Base-by-base conservation (phyloP, 306 rosid species). In the Senna siamea region DNA sequence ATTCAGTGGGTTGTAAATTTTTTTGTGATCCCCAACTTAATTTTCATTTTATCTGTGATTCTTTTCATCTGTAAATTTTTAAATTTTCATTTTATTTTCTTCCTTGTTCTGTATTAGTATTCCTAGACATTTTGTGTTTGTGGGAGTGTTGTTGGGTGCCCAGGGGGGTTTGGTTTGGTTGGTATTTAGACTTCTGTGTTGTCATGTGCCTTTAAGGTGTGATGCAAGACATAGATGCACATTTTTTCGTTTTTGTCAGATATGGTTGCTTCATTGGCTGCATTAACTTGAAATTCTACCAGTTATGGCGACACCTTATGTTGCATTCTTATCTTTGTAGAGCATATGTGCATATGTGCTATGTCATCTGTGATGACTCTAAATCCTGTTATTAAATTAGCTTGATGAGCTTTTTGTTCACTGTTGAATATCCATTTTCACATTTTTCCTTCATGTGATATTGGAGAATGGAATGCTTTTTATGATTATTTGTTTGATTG, bases 401-500 rank as follows among this genome's bases (percentile, higher is more conserved):
- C 30, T 26, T 26, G 30, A 26, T 26, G 1, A 26, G 2, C 1
- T 22, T 34, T 55, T 51, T 13, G 34, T 38, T 32, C 62, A 57
- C 63, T 37, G 40, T n/a, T 50, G n/a, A 66, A n/a, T 48, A 47
- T 69, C 26, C 22, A 17, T 12, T 56, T 10, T 22, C 5, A 2
- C 8, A 50, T 50, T 35, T 37, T 60, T 69, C 47, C n/a, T 69
- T 70, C 20, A 7, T 51, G 62, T 70, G 61, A 63, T 71, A 53
- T 54, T 37, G 41, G 8, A 60, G 43, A 58, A 38, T 70, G 65
- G 35, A 48, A 23, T 55, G 30, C 41, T 64, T 19, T 61, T 11
- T 5, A 26, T 23, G 26, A 18, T 7, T 44, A n/a, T 23, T 46
- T 70, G 19, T 34, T 64, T 70, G 69, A 50, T 40, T 60, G 47